Base-by-base conservation (phyloP, 352 stramenopile genomes). In the Pythium rishiriense region DNA sequence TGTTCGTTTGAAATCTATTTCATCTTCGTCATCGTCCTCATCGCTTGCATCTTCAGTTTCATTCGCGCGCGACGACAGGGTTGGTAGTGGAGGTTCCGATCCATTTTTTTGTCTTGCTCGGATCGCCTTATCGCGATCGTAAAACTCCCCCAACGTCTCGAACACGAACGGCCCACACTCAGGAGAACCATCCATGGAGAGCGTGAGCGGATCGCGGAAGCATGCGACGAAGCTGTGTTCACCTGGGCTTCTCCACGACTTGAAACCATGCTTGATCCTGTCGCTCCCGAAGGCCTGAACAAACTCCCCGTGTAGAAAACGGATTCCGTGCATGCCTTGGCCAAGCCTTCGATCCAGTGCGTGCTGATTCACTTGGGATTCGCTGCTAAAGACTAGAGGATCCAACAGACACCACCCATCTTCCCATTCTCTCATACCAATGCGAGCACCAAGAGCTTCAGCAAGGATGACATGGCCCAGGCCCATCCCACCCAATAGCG, bases 381-480 rank as follows among this genome's bases (percentile, higher is more conserved):
- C 33, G 31, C 53, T 47, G 4, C 12, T 47, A 15, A 72, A 67
- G 17, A 72, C 61, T 0, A 24, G 46, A 8, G 65, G 46, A 48
- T 72, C 65, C 9, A 72, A 26, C 1, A 72, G 9, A 47, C 46
- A 64, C 65, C 65, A 72, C 3, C 65, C 65, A 37, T 72, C 58
- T 25, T 72, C 65, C 65, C 65, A 72, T 25, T 72, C 65, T 17
- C 62, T 67, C 53, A 67, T 67, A 8, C 51, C 51, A 17, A 72
- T 51, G 5, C 43, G 60, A 12, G 33, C 65, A 0, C 65, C 65
- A 19, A 72, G 48, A 4, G 65, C 65, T 58, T 72, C 65, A 11
- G 65, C 65, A 5, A 72, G 22, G 11, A 72, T 48, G 28, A 81
- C 68, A 39, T 81, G 74, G 0, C 74, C 74, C 10, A 81, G 59